Conservation (phyloP, 2,329 filamentous ascomycete species). For the Leptographium lundbergii region DNA sequence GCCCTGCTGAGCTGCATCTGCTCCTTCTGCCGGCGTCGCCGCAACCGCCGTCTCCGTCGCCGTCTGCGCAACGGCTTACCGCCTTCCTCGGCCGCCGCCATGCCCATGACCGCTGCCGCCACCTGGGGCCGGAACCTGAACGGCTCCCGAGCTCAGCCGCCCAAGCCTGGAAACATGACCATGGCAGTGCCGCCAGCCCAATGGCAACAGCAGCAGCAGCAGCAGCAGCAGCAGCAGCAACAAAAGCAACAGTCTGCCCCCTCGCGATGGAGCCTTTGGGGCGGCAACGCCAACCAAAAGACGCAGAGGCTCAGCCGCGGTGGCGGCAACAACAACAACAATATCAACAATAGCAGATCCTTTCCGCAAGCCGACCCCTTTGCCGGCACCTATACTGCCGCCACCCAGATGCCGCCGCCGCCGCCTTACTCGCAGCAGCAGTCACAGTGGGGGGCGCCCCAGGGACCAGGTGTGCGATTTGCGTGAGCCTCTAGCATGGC, state of each 20-base stretch:
- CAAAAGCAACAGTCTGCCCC: neutral
- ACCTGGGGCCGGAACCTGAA: neutral
- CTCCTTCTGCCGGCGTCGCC: constrained; percentile 32
- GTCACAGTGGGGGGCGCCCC: constrained; percentile 1
- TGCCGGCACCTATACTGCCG: neutral
- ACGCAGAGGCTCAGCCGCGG: neutral
- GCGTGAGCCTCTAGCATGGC: neutral
- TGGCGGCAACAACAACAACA: neutral
- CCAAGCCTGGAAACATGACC: neutral
- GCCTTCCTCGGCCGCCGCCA: neutral
- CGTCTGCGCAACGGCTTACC: constrained; percentile 2
- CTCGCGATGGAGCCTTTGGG: neutral
- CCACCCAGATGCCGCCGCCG: neutral
- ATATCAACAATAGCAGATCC: too few relatives aligned
- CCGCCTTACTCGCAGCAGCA: neutral
- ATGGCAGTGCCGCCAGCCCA: neutral
- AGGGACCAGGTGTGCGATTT: neutral
- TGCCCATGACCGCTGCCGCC: neutral
- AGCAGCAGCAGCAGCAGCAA: neutral
- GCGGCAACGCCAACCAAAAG: neutral
- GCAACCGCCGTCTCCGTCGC: constrained; percentile 1
- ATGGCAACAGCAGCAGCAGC: neutral
- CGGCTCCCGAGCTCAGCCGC: neutral
- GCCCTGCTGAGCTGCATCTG: constrained; percentile 55
- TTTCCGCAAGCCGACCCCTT: neutral